phyloP scores from a whole-genome alignment of 2,329 filamentous ascomycete species.

The Verticillium klebahnii region DNA sequence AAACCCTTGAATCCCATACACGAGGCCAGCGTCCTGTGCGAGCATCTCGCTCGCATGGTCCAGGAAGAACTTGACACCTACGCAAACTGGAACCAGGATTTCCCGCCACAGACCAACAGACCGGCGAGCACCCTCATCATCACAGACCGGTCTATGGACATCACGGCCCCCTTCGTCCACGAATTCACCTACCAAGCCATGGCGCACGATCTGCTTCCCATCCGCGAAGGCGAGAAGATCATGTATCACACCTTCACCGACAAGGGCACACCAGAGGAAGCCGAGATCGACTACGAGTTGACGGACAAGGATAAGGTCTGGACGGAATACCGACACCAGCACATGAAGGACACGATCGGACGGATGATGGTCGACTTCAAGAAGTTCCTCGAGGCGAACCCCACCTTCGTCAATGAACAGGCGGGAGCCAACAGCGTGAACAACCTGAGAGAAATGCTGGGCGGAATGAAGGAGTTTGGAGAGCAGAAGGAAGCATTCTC shows the following conservation, averaged over 20 bases:
- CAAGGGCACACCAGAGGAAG: slow-evolving; percentile 62
- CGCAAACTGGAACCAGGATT: slow-evolving; percentile 76
- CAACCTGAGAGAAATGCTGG: slow-evolving; percentile 95
- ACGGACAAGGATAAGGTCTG: slow-evolving; percentile 89
- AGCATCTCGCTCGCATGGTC: slow-evolving; percentile 83
- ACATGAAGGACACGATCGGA: slow-evolving; percentile 98
- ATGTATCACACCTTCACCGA: slow-evolving; percentile 80
- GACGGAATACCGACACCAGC: slow-evolving; percentile 88
- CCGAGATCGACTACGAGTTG: slow-evolving; percentile 89
- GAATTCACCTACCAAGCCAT: slow-evolving; percentile 99
- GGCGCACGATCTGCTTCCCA: slow-evolving; percentile 87
- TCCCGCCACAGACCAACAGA: slow-evolving; percentile 72
- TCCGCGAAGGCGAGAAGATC: slow-evolving; percentile 84
- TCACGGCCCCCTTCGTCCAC: slow-evolving; percentile 82
- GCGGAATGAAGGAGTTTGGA: slow-evolving; percentile 88
- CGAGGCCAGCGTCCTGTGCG: slow-evolving; percentile 82
- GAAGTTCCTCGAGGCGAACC: slow-evolving; percentile 85
- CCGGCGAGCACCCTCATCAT: slow-evolving; percentile 82
- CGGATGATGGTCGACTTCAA: slow-evolving; percentile 91
- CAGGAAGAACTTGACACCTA: slow-evolving; percentile 90
- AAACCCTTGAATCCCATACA: slow-evolving; percentile 69
- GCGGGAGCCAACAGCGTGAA: slow-evolving; percentile 73
- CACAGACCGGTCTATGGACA: slow-evolving; percentile 88
- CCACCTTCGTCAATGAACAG: slow-evolving; percentile 78
- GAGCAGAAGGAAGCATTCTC: slow-evolving; percentile 95